A percentile compares a stretch with the other conserved stretches of the same genome.
Conservation (phyloP, 805 yeast species). For the Geotrichum ghanense region DNA sequence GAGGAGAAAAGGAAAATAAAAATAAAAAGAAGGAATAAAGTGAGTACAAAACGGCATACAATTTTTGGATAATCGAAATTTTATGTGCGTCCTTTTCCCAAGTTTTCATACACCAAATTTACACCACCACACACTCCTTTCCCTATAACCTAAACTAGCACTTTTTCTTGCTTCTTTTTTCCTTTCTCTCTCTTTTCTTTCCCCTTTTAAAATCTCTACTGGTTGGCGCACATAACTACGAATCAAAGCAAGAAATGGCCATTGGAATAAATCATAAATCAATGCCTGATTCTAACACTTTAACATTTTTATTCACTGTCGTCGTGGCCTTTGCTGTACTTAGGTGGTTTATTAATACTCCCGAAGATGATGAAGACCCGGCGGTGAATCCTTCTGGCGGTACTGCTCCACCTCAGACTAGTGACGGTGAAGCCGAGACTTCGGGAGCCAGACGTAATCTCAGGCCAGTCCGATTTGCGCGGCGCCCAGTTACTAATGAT, state of each 20-base stretch:
- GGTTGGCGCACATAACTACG: too few species aligned
- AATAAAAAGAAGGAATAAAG: too few species aligned
- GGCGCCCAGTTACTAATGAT: conserved; percentile 25
- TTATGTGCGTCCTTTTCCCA: too few species aligned
- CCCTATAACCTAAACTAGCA: too few species aligned
- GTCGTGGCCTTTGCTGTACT: conserved; percentile 15
- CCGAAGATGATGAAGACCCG: conserved; percentile 3
- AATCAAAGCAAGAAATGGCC: neutral
- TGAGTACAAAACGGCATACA: too few species aligned
- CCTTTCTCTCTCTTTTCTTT: too few species aligned
- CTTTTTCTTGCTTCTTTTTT: too few species aligned
- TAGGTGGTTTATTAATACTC: conserved; percentile 9
- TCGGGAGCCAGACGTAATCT: conserved; percentile 5
- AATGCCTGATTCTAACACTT: conserved; percentile 9
- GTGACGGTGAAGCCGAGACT: neutral
- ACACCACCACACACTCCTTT: too few species aligned
- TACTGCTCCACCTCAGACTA: neutral
- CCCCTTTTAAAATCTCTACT: too few species aligned
- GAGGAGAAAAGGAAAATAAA: too few species aligned
- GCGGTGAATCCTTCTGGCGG: conserved; percentile 2
- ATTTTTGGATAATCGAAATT: too few species aligned
- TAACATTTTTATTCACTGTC: conserved; percentile 14
- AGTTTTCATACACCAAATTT: too few species aligned
- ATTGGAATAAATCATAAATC: neutral
- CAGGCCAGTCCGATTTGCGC: conserved; percentile 3